A percentile compares a stretch with the other conserved stretches of the same genome.
phyloP scores from a whole-genome alignment of 179 eudicot genomes.

The Beta corolliflora region DNA sequence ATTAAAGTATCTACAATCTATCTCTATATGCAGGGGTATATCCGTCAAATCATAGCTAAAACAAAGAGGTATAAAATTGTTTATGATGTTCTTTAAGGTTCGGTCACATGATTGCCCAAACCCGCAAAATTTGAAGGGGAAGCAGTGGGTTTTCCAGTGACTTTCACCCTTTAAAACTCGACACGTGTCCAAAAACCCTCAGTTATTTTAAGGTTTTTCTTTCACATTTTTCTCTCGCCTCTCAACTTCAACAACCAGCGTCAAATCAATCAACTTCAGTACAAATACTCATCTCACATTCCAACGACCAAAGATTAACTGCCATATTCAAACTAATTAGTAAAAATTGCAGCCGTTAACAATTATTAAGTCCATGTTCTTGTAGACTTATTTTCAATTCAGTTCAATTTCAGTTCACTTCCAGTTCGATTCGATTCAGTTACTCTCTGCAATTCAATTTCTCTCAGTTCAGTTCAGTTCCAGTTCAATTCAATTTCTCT shows the following conservation, averaged over 20 bases:
- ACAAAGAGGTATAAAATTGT: background rate
- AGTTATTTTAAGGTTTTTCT: slow-evolving; percentile 39
- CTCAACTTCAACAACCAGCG: slow-evolving; percentile 19
- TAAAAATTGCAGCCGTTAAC: background rate
- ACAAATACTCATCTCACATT: background rate
- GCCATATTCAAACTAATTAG: background rate
- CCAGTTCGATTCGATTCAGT: too few species aligned
- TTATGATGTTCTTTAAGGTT: slow-evolving; percentile 26
- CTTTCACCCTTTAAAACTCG: background rate
- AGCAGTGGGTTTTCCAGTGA: slow-evolving; percentile 18
- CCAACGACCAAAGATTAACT: slow-evolving; percentile 17
- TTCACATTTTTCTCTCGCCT: background rate
- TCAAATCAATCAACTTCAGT: slow-evolving; percentile 25
- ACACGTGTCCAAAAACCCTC: slow-evolving; percentile 41
- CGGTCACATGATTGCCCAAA: slow-evolving; percentile 35
- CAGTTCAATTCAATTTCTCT: too few species aligned
- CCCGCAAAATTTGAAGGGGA: slow-evolving; percentile 10
- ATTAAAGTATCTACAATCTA: background rate
- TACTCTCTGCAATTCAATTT: too few species aligned
- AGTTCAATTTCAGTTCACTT: too few species aligned
- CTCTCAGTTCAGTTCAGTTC: too few species aligned
- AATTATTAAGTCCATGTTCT: too few species aligned
- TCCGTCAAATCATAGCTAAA: background rate
- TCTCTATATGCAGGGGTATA: slow-evolving; percentile 1
- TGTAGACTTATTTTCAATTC: too few species aligned